phyloP scores from a whole-genome alignment of 2,329 filamentous ascomycete species.

The Calonectria pteridis region DNA sequence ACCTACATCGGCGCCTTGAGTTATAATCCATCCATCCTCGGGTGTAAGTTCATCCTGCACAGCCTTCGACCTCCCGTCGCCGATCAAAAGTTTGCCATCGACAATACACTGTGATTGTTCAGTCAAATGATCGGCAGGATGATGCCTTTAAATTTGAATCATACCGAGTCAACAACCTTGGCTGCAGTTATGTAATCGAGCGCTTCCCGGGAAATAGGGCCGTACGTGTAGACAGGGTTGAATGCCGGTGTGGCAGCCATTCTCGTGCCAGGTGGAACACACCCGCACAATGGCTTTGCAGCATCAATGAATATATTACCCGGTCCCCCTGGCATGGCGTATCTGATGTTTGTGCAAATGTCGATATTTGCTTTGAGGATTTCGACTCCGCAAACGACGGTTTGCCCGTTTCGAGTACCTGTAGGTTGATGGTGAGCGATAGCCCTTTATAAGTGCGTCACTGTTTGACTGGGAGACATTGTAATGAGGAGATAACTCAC shows the following conservation, averaged over 20 bases:
- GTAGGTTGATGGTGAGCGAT: background rate
- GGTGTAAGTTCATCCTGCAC: background rate
- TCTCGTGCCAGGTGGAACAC: background rate
- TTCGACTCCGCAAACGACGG: background rate
- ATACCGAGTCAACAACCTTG: background rate
- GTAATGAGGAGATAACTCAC: background rate
- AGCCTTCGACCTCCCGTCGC: background rate
- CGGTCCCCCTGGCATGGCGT: background rate
- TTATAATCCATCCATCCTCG: background rate
- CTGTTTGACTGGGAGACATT: background rate
- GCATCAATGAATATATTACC: background rate
- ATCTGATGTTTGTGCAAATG: background rate
- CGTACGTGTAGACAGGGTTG: background rate
- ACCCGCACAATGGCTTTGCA: background rate
- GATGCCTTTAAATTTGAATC: background rate
- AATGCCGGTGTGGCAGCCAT: background rate
- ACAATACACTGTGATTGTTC: background rate
- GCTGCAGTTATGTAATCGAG: background rate
- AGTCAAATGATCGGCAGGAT: background rate
- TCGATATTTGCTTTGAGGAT: background rate
- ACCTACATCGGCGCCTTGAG: background rate
- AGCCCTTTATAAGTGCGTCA: background rate
- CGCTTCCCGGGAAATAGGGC: background rate
- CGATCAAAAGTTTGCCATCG: background rate
- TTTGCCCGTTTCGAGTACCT: background rate